Base-by-base conservation (phyloP, 163 green algal species). In the Volvox carteri region DNA sequence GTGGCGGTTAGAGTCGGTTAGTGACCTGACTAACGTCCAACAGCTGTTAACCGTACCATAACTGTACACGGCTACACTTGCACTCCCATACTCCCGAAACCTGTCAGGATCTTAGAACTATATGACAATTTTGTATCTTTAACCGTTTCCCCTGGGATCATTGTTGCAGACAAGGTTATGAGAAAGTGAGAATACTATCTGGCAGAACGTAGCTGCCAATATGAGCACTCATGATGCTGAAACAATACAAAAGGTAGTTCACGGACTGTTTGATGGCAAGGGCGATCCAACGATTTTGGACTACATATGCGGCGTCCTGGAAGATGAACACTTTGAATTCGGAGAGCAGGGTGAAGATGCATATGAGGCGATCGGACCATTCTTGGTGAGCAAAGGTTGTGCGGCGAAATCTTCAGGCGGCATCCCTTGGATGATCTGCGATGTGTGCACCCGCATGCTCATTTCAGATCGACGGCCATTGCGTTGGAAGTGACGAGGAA, bases 251-350 rank as follows among this genome's bases (percentile, higher is more conserved):
- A 80, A 78, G 6, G 81, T 80, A 52, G 35, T 93, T 6, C 84
- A 93, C 39, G 73, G 73, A 21, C 58, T 93, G 4, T 86, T 93
- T 65, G 90, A 90, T 52, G 78, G 77, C 39, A 67, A 90, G 35
- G 94, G 90, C 6, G 95, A 97, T 81, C 92, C 93, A 16, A 94
- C 92, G 1, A 95, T 97, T 14, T 35, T 97, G 4, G 93, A 97
- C 21, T 98, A 98, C 76, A 87, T 97, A 1, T 52, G 46, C 37
- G 92, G 79, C 44, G 72, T 96, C n/a, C 79, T 98, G 2, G 93
- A 96, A 78, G 95, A 97, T 78, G 94, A 95, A 30, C 88, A 96
- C 42, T 98, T 97, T 90, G 95, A 98, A 58, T 95, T 94, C 48
- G 96, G 94, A 5, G 85, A 92, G 21, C 90, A 95, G 35, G 95